These are phyloP conservation scores for Fraxinus ornus DNA, from an alignment of 305 asterid genomes.

Conservation along the genomic window DNA sequence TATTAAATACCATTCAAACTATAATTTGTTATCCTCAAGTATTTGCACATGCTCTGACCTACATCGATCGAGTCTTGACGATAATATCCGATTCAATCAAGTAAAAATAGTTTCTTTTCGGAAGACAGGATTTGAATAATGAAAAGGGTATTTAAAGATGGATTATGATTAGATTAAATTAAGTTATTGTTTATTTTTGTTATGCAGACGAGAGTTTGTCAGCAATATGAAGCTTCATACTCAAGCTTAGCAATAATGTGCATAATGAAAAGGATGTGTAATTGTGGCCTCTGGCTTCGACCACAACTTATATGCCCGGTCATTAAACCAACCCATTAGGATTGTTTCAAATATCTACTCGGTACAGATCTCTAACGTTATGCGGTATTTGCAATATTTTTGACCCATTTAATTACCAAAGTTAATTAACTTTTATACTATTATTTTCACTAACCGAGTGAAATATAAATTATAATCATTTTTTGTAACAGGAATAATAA, in stretches of 20 bases:
- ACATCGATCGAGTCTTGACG: no score
- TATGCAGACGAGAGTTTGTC: slow-evolving; percentile 55
- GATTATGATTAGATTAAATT: background rate
- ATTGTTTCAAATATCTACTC: slow-evolving; percentile 55
- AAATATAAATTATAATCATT: background rate
- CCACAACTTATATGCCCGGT: slow-evolving; percentile 62
- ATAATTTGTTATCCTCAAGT: background rate
- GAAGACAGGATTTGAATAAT: no score
- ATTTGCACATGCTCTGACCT: background rate
- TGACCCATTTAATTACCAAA: background rate
- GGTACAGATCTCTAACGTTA: slow-evolving; percentile 24
- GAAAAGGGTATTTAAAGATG: background rate
- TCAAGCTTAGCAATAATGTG: slow-evolving; percentile 80
- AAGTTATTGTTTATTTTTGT: background rate
- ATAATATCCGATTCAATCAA: no score
- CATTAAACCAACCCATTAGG: slow-evolving; percentile 51
- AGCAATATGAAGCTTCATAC: slow-evolving; percentile 61
- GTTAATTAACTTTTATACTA: no score
- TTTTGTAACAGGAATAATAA: slow-evolving; percentile 51
- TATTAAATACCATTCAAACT: no score
- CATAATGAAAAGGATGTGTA: slow-evolving; percentile 67
- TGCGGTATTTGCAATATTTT: no score
- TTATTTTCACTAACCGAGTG: no score
- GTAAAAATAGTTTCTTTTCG: no score
- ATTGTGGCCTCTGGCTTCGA: slow-evolving; percentile 52